These are phyloP conservation scores for Trametes gibbosa DNA, from an alignment of 768 basidiomycete species.

Conservation along the genomic window DNA sequence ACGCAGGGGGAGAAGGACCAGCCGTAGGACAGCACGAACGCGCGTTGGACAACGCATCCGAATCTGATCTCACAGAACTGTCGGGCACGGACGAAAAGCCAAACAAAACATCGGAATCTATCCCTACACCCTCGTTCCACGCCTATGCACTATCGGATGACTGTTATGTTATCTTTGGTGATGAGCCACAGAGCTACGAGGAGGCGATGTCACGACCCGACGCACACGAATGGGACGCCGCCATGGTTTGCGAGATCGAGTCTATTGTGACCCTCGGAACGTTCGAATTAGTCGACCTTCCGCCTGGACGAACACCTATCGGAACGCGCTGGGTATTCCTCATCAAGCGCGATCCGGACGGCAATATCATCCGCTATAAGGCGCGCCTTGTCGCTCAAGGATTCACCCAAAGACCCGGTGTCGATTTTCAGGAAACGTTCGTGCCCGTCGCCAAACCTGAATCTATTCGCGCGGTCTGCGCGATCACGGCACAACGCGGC, in stretches of 20 bases:
- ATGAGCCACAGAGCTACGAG: background rate
- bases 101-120: background rate
- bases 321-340: slow-evolving; percentile 41
- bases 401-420: slow-evolving; percentile 37
- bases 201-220: background rate
- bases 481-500: slow-evolving; percentile 22
- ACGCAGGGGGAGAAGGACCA: background rate
- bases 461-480: slow-evolving; percentile 25
- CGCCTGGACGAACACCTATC: slow-evolving; percentile 32
- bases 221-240: slow-evolving; percentile 12
- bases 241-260: slow-evolving; percentile 24
- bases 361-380: slow-evolving; percentile 38
- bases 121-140: background rate
- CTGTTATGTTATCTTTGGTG: background rate
- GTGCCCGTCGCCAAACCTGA: slow-evolving; percentile 30
- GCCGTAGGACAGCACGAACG: background rate
- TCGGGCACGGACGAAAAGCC: background rate
- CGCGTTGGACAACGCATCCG: background rate
- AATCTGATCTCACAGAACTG: background rate
- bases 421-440: slow-evolving; percentile 41
- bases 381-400: slow-evolving; percentile 43
- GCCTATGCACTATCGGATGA: background rate
- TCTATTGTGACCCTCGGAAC: slow-evolving; percentile 23
- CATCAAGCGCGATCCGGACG: slow-evolving; percentile 37
- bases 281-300: slow-evolving; percentile 29